Conservation (phyloP, 495 filamentous ascomycete species). For the Lophiotrema nucula region DNA sequence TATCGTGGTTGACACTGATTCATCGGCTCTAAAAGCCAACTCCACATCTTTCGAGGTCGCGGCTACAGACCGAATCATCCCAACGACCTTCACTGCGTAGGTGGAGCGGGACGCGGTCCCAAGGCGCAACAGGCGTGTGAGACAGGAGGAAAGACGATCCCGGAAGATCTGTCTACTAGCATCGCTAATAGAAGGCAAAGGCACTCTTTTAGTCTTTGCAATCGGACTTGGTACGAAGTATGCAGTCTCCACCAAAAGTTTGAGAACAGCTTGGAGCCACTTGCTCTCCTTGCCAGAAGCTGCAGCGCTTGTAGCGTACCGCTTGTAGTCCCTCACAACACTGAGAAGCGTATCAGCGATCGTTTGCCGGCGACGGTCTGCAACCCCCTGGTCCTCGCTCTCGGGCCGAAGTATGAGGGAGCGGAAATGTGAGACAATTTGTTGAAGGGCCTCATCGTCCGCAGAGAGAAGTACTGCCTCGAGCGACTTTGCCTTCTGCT, state of each 20-base stretch:
- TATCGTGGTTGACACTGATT: slow-evolving; percentile 63
- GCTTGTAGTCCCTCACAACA: slow-evolving; percentile 38
- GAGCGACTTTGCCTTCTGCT: slow-evolving; percentile 85
- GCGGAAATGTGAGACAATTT: slow-evolving; percentile 49
- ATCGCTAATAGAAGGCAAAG: slow-evolving; percentile 52
- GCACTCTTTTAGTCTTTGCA: slow-evolving; percentile 36
- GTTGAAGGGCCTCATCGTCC: slow-evolving; percentile 45
- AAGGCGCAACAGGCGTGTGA: slow-evolving; percentile 64
- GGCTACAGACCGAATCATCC: slow-evolving; percentile 50
- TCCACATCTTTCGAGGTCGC: slow-evolving; percentile 38
- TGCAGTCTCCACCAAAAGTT: slow-evolving; percentile 38
- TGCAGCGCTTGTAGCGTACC: slow-evolving; percentile 13
- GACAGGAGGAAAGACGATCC: slow-evolving; percentile 61
- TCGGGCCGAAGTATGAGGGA: slow-evolving; percentile 45
- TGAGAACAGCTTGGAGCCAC: slow-evolving; percentile 39
- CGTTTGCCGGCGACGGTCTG: slow-evolving; percentile 49
- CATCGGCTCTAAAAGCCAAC: slow-evolving; percentile 49
- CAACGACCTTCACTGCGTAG: slow-evolving; percentile 49
- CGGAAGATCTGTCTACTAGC: slow-evolving; percentile 68
- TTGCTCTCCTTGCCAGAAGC: slow-evolving; percentile 17
- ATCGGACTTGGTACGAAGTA: slow-evolving; percentile 44
- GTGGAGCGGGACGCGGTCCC: slow-evolving; percentile 28
- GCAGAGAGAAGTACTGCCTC: slow-evolving; percentile 68
- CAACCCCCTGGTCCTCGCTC: slow-evolving; percentile 32
- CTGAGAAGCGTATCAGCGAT: slow-evolving; percentile 56